Conservation (phyloP, 257 asterid genomes). For the Plantago elongata region DNA sequence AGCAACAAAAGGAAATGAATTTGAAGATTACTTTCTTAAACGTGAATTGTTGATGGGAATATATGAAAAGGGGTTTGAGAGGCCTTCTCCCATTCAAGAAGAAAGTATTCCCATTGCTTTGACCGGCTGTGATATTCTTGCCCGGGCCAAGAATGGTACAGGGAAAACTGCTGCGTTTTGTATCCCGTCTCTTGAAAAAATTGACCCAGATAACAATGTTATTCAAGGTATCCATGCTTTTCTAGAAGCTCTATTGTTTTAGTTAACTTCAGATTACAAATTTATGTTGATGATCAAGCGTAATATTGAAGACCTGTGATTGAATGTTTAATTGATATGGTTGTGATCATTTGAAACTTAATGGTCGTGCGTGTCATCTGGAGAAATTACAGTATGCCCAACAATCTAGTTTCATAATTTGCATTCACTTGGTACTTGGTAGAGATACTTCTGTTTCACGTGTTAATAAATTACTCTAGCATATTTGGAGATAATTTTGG, state of each 20-base stretch:
- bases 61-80: conserved; percentile 33
- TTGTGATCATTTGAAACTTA: neutral
- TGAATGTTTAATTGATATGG: neutral
- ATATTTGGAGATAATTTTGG: no score
- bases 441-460: no score
- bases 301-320: neutral
- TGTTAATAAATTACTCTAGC: no score
- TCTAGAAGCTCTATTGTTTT: neutral
- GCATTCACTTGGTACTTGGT: no score
- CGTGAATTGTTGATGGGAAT: conserved; percentile 34
- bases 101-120: conserved; percentile 35
- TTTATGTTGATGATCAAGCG: neutral
- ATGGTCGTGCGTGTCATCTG: neutral
- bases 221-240: conserved; percentile 25
- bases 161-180: conserved; percentile 36
- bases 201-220: conserved; percentile 28
- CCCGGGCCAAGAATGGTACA: conserved; percentile 34
- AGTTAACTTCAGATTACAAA: neutral
- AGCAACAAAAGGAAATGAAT: conserved; percentile 33
- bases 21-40: conserved; percentile 33
- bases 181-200: conserved; percentile 32
- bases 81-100: conserved; percentile 34
- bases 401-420: neutral
- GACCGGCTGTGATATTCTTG: conserved; percentile 33
- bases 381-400: neutral